A percentile compares a stretch with the other conserved stretches of the same genome.
phyloP scores from a whole-genome alignment of 192 early-diverging fungal genomes.

The Coemansia sp. region DNA sequence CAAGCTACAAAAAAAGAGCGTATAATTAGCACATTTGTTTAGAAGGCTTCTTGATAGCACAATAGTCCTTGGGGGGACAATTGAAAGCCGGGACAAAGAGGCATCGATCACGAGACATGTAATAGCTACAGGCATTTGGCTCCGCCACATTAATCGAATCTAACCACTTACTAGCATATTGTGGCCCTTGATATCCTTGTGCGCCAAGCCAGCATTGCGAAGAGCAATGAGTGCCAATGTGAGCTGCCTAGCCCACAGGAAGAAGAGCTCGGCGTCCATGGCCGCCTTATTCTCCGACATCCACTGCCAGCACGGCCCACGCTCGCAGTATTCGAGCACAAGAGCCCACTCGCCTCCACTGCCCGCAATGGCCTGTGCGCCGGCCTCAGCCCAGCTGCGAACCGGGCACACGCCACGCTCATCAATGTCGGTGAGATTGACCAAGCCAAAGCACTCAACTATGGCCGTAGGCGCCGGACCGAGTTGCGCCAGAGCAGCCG shows the following conservation, averaged over 20 bases:
- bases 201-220: constrained; percentile 53
- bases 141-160: constrained; percentile 1
- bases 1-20: constrained; percentile 29
- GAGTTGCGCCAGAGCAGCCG: constrained; percentile 42
- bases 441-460: constrained; percentile 43
- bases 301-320: constrained; percentile 60
- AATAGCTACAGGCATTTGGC: constrained; percentile 4
- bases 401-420: constrained; percentile 16
- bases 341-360: constrained; percentile 43
- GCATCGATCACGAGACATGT: background rate
- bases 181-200: constrained; percentile 64
- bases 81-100: background rate
- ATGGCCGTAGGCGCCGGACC: constrained; percentile 23
- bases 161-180: constrained; percentile 55
- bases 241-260: constrained; percentile 59
- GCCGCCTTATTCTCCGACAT: constrained; percentile 42
- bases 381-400: constrained; percentile 28
- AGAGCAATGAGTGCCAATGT: constrained; percentile 54
- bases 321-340: constrained; percentile 58
- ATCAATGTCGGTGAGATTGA: constrained; percentile 21
- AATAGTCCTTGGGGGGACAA: background rate
- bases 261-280: constrained; percentile 54
- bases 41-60: background rate
- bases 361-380: constrained; percentile 20
- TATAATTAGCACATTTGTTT: background rate